Evolutionary conservation across 179 eudicot genomes (phyloP).

Genomic region (Camellia oleifera): DNA sequence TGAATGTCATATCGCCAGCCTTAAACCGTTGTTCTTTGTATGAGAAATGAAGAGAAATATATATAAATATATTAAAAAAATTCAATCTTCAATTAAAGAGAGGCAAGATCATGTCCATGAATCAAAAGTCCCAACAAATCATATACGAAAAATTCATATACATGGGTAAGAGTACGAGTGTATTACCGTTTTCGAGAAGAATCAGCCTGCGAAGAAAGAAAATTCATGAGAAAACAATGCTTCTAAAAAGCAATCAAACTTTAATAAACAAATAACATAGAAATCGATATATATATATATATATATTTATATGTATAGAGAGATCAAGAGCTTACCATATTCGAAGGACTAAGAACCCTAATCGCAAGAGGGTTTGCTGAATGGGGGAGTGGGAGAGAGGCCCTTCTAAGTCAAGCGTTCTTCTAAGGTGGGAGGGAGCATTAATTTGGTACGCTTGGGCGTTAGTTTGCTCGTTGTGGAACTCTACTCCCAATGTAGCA

Average conservation of each 20-base stretch:
- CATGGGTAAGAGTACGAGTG: not conserved
- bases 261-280: not conserved
- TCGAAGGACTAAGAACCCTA: constrained; percentile 8
- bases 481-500: no score
- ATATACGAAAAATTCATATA: not conserved
- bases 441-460: not conserved
- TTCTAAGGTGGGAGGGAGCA: not conserved
- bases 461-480: not conserved
- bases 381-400: not conserved
- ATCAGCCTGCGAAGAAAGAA: constrained; percentile 33
- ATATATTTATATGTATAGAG: not conserved
- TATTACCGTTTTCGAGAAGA: constrained; percentile 40
- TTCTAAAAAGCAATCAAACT: not conserved
- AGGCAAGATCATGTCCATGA: not conserved
- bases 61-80: no score
- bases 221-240: not conserved
- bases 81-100: not conserved
- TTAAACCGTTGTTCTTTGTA: no score
- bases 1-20: no score
- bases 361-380: not conserved
- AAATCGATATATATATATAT: not conserved
- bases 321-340: constrained; percentile 1
- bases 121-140: not conserved
- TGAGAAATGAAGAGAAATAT: no score
- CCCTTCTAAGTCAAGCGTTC: no score